A percentile compares a stretch with the other conserved stretches of the same genome.
phyloP scores from a whole-genome alignment of 495 filamentous ascomycete genomes.

The Margaritispora aquatica region DNA sequence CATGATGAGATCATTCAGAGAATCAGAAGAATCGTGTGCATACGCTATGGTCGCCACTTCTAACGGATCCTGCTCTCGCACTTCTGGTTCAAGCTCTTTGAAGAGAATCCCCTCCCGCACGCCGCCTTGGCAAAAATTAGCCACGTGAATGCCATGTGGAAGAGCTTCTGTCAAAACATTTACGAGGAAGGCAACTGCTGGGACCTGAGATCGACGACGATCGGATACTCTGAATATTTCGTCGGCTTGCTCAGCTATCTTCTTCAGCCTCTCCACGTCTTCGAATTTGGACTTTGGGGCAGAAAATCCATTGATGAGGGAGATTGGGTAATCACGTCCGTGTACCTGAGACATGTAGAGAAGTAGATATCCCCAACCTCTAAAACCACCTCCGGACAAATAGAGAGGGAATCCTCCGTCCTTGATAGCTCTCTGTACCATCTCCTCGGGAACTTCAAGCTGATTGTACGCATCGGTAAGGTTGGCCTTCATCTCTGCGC shows the following conservation, averaged over 20 bases:
- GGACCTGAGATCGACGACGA: slow-evolving; percentile 57
- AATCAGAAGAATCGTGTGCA: slow-evolving; percentile 39
- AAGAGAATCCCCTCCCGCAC: slow-evolving; percentile 64
- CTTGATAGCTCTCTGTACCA: slow-evolving; percentile 33
- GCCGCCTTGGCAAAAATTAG: slow-evolving; percentile 66
- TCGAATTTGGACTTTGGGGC: slow-evolving; percentile 46
- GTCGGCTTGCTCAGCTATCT: slow-evolving; percentile 30
- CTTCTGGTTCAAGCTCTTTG: slow-evolving; percentile 35
- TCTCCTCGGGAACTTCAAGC: slow-evolving; percentile 44
- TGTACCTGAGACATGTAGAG: slow-evolving; percentile 41
- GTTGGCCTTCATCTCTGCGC: slow-evolving; percentile 42
- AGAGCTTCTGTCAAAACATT: slow-evolving; percentile 51
- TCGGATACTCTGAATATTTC: slow-evolving; percentile 63
- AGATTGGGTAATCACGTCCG: slow-evolving; percentile 57
- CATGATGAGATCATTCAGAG: slow-evolving; percentile 39
- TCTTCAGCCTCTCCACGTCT: slow-evolving; percentile 41
- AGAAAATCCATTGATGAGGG: slow-evolving; percentile 67
- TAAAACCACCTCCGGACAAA: slow-evolving; percentile 65
- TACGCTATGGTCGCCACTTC: slow-evolving; percentile 48
- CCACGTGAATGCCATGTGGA: slow-evolving; percentile 45
- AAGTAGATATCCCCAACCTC: slow-evolving; percentile 67
- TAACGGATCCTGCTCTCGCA: slow-evolving; percentile 51
- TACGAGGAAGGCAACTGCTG: slow-evolving; percentile 61
- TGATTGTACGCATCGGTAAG: slow-evolving; percentile 43
- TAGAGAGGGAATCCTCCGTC: slow-evolving; percentile 53